These are phyloP conservation scores for Aspergillus viridinutans DNA, from an alignment of 2,329 filamentous ascomycete species.

Conservation along the genomic window DNA sequence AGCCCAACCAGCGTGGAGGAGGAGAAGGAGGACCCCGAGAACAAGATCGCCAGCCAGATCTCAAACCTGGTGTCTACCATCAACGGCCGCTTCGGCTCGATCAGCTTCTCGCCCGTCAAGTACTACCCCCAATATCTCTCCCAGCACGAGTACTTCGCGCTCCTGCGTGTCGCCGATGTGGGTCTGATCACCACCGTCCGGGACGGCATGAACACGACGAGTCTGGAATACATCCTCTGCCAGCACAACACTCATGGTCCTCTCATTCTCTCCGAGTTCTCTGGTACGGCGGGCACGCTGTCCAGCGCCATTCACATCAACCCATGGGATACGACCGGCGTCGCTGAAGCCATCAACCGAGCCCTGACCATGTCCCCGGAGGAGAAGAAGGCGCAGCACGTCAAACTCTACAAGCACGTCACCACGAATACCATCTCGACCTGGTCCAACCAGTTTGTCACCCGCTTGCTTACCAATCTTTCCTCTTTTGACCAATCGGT, in stretches of 20 bases:
- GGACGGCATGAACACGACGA: conserved; percentile 97
- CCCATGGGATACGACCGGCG: conserved; percentile 84
- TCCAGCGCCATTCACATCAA: conserved; percentile 91
- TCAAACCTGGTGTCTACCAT: conserved; percentile 88
- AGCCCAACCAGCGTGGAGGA: conserved; percentile 79
- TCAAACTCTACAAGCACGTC: conserved; percentile 75
- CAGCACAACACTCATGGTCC: conserved; percentile 84
- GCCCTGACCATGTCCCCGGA: conserved; percentile 72
- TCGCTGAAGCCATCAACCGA: conserved; percentile 75
- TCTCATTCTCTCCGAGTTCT: conserved; percentile 93
- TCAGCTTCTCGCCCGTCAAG: conserved; percentile 85
- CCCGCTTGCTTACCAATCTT: conserved; percentile 74
- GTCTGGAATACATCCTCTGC: conserved; percentile 88
- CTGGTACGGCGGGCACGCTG: conserved; percentile 83
- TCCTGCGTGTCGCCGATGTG: conserved; percentile 85
- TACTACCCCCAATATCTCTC: conserved; percentile 92
- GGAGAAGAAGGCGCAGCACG: conserved; percentile 65
- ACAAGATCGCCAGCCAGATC: conserved; percentile 81
- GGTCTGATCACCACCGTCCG: conserved; percentile 92
- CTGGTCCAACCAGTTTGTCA: conserved; percentile 78
- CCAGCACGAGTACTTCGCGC: conserved; percentile 87
- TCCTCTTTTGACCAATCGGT: conserved; percentile 70
- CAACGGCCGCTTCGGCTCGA: conserved; percentile 82
- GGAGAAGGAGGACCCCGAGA: conserved; percentile 69
- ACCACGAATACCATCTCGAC: conserved; percentile 78